A percentile compares a stretch with the other conserved stretches of the same genome.
Evolutionary conservation across 2,329 filamentous ascomycete species (phyloP).

Genomic region (Penicillium hordei): DNA sequence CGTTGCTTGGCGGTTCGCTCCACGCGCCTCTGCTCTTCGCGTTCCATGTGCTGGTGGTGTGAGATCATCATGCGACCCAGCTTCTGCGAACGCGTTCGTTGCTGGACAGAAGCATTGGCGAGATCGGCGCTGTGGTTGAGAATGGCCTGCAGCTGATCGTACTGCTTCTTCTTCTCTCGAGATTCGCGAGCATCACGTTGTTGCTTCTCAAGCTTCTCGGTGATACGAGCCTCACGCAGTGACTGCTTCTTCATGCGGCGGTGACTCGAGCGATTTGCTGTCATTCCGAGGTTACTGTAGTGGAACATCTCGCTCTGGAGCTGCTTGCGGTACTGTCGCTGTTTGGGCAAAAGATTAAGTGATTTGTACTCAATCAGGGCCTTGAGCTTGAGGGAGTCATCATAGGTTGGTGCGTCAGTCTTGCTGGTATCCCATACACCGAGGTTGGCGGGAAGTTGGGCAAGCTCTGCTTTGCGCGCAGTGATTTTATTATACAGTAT

Average conservation of each 20-base stretch:
- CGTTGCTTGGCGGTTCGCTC: constrained; percentile 98
- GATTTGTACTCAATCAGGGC: constrained; percentile 95
- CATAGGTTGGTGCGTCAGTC: constrained; percentile 66
- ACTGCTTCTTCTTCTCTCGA: constrained; percentile 96
- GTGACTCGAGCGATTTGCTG: constrained; percentile 86
- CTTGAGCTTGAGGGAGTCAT: constrained; percentile 82
- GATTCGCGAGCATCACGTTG: constrained; percentile 94
- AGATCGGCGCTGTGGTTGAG: constrained; percentile 79
- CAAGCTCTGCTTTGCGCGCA: constrained; percentile 79
- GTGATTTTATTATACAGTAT: constrained; percentile 88
- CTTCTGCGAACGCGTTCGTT: constrained; percentile 76
- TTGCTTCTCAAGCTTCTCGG: constrained; percentile 98
- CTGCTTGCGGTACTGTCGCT: constrained; percentile 79
- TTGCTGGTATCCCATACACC: constrained; percentile 78
- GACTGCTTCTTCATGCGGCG: constrained; percentile 97
- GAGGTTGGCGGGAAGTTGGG: constrained; percentile 78
- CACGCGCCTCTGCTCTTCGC: constrained; percentile 97
- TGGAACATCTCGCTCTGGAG: constrained; percentile 91
- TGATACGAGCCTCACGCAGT: constrained; percentile 90
- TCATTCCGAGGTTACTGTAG: constrained; percentile 95
- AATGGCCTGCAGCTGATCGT: constrained; percentile 85
- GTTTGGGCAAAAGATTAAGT: constrained; percentile 81
- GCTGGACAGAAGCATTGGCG: constrained; percentile 62
- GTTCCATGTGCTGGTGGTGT: constrained; percentile 95
- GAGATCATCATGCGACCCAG: constrained; percentile 83